phyloP scores from a whole-genome alignment of 1,284 basidiomycete genomes.

The Tilletia indica region DNA sequence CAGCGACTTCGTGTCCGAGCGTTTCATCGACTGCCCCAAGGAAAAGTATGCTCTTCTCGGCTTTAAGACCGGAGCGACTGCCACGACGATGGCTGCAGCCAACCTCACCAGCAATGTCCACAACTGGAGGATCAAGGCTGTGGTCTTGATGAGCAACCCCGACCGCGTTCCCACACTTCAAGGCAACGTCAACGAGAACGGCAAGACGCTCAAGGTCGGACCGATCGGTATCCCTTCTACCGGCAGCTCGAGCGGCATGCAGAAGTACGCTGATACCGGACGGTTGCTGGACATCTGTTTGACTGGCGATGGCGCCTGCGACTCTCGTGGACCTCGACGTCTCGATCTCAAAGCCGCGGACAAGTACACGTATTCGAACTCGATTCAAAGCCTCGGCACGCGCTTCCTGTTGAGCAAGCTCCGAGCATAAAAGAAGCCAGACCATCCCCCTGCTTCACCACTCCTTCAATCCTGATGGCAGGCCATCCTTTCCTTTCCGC shows the following conservation, averaged over 20 bases:
- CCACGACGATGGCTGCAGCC: not conserved
- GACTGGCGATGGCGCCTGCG: too few relatives aligned
- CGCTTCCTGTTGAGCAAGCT: too few relatives aligned
- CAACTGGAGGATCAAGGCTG: not conserved
- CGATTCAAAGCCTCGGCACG: too few relatives aligned
- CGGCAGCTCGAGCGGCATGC: not conserved
- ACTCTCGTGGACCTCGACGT: too few relatives aligned
- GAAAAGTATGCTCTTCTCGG: slow-evolving; percentile 4
- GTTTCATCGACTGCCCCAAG: not conserved
- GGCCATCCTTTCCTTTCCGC: too few relatives aligned
- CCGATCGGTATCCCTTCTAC: not conserved
- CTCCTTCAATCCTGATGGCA: too few relatives aligned
- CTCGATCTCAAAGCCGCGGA: too few relatives aligned
- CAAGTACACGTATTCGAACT: too few relatives aligned
- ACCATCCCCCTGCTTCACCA: too few relatives aligned
- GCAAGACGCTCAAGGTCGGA: not conserved
- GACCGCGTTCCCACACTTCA: not conserved
- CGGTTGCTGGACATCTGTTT: too few relatives aligned
- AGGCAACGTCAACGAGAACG: not conserved
- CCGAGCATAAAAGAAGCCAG: too few relatives aligned
- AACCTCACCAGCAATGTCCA: not conserved
- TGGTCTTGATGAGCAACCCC: not conserved
- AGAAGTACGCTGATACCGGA: too few relatives aligned
- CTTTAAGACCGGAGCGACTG: not conserved
- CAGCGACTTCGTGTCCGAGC: not conserved